A percentile compares a stretch with the other conserved stretches of the same genome.
These are phyloP conservation scores for Zarea fungicola DNA, from an alignment of 2,329 filamentous ascomycete genomes.

Conservation along the genomic window DNA sequence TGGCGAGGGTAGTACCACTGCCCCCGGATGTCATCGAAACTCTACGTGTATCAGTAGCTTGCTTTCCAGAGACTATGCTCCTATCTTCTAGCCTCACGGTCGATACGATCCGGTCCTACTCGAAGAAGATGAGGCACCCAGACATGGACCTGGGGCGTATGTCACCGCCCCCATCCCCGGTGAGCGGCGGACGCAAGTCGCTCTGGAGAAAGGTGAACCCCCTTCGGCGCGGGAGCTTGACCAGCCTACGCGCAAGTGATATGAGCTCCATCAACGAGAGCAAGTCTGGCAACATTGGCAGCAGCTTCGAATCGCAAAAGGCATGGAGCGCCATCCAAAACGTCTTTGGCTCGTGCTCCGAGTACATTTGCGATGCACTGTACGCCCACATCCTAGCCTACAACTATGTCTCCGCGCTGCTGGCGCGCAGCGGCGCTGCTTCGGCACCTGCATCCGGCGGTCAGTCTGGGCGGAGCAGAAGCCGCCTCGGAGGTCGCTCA, in stretches of 20 bases:
- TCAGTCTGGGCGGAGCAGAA: slow-evolving; percentile 8
- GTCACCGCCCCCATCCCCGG: slow-evolving; percentile 16
- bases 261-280: slow-evolving; percentile 1
- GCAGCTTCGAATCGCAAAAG: slow-evolving; percentile 20
- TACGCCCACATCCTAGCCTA: slow-evolving; percentile 56
- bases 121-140: slow-evolving; percentile 46
- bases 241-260: background rate
- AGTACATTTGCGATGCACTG: slow-evolving; percentile 53
- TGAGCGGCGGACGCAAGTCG: slow-evolving; percentile 22
- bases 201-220: slow-evolving; percentile 33
- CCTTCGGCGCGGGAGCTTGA: slow-evolving; percentile 21
- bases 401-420: slow-evolving; percentile 47
- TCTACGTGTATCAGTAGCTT: slow-evolving; percentile 47
- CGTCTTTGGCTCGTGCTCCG: slow-evolving; percentile 48
- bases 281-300: slow-evolving; percentile 12
- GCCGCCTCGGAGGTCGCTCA: slow-evolving; percentile 13
- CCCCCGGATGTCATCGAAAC: slow-evolving; percentile 50
- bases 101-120: slow-evolving; percentile 53
- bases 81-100: slow-evolving; percentile 49
- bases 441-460: slow-evolving; percentile 10
- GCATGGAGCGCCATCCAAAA: slow-evolving; percentile 43
- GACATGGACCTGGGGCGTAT: slow-evolving; percentile 20
- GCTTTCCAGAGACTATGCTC: slow-evolving; percentile 57
- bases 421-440: slow-evolving; percentile 14
- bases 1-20: slow-evolving; percentile 40